Evolutionary conservation across 129 eudicot species (phyloP), one percentile per base, ranked within the genome.

Genomic region (Saposhnikovia divaricata): DNA sequence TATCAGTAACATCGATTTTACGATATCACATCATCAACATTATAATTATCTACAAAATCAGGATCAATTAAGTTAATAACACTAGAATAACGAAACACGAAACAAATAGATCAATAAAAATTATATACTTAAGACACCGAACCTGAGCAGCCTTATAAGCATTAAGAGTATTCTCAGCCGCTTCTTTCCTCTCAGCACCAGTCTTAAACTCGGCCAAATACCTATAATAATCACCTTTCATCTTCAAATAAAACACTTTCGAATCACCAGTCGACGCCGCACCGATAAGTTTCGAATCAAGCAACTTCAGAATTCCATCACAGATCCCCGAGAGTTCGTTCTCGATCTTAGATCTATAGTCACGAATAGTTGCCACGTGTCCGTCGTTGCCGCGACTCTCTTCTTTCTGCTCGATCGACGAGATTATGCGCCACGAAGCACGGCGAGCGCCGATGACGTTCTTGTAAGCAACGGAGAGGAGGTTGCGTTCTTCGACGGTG

Each of bases 141-240:
- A 92, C 97, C 97, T 92, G 97, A 90, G 97, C 97, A 42, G 96
- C 78, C 80, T 92, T 92, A 83, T 92, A 92, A 46, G 96, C 96
- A 9, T 88, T 82, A 37, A 92, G 91, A 68, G 97, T 92, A 70
- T 90, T 92, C 87, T 92, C 97, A 34, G 97, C 97, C 12, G 97
- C 93, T 65, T 90, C 96, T 77, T 92, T 90, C 82, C 96, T 86
- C 81, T 92, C 97, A 79, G 90, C 80, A 75, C 91, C 97, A 59
- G 92, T 88, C n/a, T 92, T 92, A 78, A 92, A 92, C 80, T 92
- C 97, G 16, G 97, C 97, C 86, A 92, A 78, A 85, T 92, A 92
- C 81, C 97, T 81, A 76, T 88, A 89, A 65, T 92, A 92, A 84
- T 92, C 97, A 44, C 97, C 97, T 80, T 92, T 92, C 97, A 92